Conservation (phyloP, 768 basidiomycete species). For the Pleurotus cornucopiae region DNA sequence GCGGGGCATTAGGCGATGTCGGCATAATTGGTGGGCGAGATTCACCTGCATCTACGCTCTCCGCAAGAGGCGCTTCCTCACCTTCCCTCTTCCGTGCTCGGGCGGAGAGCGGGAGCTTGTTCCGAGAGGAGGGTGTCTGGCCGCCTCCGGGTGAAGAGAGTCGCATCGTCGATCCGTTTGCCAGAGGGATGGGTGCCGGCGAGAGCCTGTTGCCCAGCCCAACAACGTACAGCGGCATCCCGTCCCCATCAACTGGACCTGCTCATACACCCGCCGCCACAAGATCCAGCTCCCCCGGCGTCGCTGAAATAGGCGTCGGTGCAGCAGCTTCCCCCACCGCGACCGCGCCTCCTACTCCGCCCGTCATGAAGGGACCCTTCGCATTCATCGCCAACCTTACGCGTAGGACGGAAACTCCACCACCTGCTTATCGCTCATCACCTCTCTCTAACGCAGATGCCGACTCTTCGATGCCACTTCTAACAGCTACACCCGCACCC, state of each 20-base stretch:
- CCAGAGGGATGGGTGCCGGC: slow-evolving; percentile 7
- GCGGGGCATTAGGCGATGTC: not conserved
- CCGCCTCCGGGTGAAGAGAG: slow-evolving; percentile 30
- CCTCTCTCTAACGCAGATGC: slow-evolving; percentile 2
- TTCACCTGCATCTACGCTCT: not conserved
- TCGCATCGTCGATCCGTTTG: slow-evolving; percentile 36
- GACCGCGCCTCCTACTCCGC: not conserved
- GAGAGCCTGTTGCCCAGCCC: slow-evolving; percentile 5
- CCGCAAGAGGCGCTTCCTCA: slow-evolving; percentile 12
- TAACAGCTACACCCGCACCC: no score
- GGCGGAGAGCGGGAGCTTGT: slow-evolving; percentile 42
- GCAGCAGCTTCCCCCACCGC: not conserved
- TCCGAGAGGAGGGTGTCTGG: slow-evolving; percentile 42
- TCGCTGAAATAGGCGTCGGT: no score
- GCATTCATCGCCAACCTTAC: not conserved
- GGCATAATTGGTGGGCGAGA: not conserved
- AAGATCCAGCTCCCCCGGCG: not conserved
- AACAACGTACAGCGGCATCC: not conserved
- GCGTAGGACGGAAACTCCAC: not conserved
- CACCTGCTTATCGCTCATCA: slow-evolving; percentile 1
- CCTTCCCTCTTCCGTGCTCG: slow-evolving; percentile 34
- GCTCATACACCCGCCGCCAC: not conserved
- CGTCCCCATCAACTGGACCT: not conserved
- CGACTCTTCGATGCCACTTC: not conserved
- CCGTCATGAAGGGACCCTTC: not conserved